A percentile compares a stretch with the other conserved stretches of the same genome.
phyloP scores from a whole-genome alignment of 2,329 filamentous ascomycete species.

The Venturia asperata region DNA sequence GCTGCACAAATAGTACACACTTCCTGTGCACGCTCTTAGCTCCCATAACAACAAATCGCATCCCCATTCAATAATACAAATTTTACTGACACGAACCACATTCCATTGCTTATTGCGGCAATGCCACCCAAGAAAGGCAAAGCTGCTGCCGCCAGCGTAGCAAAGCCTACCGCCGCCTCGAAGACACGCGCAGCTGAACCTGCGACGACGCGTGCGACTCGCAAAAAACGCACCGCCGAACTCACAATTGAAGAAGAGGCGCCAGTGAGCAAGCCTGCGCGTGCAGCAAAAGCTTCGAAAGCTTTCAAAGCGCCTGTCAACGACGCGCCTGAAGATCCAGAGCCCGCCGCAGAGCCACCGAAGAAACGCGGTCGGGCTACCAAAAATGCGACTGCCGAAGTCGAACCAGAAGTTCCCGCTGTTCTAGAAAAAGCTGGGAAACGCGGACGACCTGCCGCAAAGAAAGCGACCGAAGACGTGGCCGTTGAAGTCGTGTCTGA shows the following conservation, averaged over 20 bases:
- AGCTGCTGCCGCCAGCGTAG: slow-evolving; percentile 15
- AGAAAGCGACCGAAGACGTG: not conserved
- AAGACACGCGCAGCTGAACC: slow-evolving; percentile 11
- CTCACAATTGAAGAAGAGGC: slow-evolving; percentile 12
- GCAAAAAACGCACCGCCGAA: slow-evolving; percentile 12
- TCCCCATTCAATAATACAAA: not conserved
- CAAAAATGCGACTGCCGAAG: slow-evolving; percentile 17
- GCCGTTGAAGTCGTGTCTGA: slow-evolving; percentile 8
- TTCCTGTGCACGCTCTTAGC: too few relatives aligned
- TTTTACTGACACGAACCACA: not conserved
- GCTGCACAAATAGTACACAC: too few relatives aligned
- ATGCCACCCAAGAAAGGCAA: slow-evolving; percentile 22
- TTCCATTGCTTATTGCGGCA: not conserved
- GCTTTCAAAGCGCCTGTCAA: not conserved
- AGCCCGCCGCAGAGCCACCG: slow-evolving; percentile 19
- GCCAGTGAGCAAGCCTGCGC: slow-evolving; percentile 15
- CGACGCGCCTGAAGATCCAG: slow-evolving; percentile 9
- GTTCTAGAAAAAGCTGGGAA: slow-evolving; percentile 20
- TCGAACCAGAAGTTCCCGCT: slow-evolving; percentile 14
- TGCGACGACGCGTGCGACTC: slow-evolving; percentile 10
- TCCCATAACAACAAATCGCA: slow-evolving; percentile 10
- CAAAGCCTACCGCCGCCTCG: slow-evolving; percentile 7
- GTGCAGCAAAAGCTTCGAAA: slow-evolving; percentile 2
- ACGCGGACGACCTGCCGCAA: slow-evolving; percentile 18
- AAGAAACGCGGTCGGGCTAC: slow-evolving; percentile 29